Percentiles rank a stretch among this genome's conserved stretches.
phyloP scores from a whole-genome alignment of 148 eudicot species.

The Silene uniflora region DNA sequence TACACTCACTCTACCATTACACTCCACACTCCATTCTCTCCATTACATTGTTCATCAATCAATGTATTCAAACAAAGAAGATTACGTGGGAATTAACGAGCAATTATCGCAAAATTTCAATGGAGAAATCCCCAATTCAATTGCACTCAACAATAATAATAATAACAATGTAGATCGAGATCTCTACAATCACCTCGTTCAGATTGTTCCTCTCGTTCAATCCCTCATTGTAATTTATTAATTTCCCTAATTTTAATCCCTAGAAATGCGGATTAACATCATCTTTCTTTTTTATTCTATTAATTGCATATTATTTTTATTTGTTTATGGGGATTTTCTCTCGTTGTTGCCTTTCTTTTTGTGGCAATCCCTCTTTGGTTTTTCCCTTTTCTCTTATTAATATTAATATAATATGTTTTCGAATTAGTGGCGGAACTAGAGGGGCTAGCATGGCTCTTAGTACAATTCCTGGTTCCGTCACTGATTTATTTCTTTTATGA shows the following conservation, averaged over 20 bases:
- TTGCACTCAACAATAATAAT: conserved; percentile 13
- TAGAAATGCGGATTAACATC: conserved; percentile 24
- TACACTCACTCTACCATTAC: neutral
- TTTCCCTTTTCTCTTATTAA: neutral
- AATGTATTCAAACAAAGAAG: conserved; percentile 17
- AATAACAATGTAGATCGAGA: conserved; percentile 43
- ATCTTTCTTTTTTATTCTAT: neutral
- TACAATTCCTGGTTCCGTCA: too few species aligned
- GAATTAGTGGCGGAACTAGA: too few species aligned
- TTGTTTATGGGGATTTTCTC: conserved; percentile 27
- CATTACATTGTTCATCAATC: neutral
- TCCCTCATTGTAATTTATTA: conserved; percentile 55
- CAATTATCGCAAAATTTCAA: conserved; percentile 12
- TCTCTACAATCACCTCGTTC: conserved; percentile 60
- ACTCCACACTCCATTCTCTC: neutral
- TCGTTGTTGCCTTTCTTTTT: conserved; percentile 24
- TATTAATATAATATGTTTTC: too few species aligned
- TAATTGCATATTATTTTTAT: neutral
- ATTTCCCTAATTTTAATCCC: neutral
- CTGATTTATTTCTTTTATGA: neutral
- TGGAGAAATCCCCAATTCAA: conserved; percentile 15
- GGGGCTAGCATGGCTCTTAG: too few species aligned
- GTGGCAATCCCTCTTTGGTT: conserved; percentile 23
- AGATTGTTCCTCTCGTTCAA: conserved; percentile 79
- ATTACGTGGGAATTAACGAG: conserved; percentile 21